These are phyloP conservation scores for Myxozyma mucilagina DNA, from an alignment of 805 yeast genomes.

Conservation along the genomic window DNA sequence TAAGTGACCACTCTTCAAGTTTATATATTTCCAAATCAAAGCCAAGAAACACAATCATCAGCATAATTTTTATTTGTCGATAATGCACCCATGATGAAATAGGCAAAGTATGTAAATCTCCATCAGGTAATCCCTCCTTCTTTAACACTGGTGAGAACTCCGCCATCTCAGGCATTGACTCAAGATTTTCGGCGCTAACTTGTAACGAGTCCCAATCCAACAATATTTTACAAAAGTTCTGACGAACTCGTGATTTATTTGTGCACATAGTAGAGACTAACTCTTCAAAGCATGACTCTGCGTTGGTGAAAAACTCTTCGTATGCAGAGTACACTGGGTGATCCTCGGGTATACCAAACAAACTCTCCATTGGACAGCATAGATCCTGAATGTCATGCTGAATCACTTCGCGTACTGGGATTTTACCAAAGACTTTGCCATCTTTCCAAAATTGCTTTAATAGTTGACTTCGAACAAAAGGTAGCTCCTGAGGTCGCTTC, in stretches of 20 bases:
- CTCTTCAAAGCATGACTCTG: conserved; percentile 47
- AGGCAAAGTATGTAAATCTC: conserved; percentile 50
- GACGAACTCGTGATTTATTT: conserved; percentile 83
- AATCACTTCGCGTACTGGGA: conserved; percentile 12
- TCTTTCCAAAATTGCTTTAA: not conserved
- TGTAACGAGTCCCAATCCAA: conserved; percentile 77
- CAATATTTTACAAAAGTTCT: conserved; percentile 59
- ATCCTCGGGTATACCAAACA: conserved; percentile 4
- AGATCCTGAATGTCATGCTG: conserved; percentile 15
- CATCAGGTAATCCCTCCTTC: not conserved
- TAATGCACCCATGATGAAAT: conserved; percentile 68
- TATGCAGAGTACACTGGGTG: conserved; percentile 3
- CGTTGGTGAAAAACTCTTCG: conserved; percentile 15
- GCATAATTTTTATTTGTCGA: conserved; percentile 68
- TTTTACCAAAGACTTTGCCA: conserved; percentile 8
- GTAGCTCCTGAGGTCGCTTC: conserved; percentile 17
- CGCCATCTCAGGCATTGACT: conserved; percentile 14
- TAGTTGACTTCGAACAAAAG: conserved; percentile 22
- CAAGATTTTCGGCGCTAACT: conserved; percentile 68
- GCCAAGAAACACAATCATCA: conserved; percentile 69
- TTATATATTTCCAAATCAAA: conserved; percentile 73
- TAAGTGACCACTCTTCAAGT: conserved; percentile 63
- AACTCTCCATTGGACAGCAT: conserved; percentile 14
- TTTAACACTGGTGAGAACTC: conserved; percentile 22
- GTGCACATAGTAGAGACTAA: conserved; percentile 52